Evolutionary conservation across 345 rosid species (phyloP).

Genomic region (Murraya koenigii): DNA sequence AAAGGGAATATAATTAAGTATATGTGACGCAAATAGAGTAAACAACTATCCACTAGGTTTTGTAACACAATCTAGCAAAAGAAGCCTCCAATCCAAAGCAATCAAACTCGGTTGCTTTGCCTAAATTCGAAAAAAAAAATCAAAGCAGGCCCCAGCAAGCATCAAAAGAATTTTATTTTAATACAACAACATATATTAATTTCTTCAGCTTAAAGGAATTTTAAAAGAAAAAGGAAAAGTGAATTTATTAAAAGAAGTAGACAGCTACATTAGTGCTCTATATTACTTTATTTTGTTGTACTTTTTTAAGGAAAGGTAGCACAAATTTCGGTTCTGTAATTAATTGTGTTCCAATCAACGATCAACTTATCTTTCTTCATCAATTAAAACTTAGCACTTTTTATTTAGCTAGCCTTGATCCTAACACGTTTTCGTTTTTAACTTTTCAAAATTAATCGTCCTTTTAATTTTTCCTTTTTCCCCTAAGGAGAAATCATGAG

Average conservation of each 20-base stretch:
- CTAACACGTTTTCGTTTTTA: conserved; percentile 1
- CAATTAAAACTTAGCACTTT: not conserved
- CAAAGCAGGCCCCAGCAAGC: no score
- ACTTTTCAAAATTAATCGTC: not conserved
- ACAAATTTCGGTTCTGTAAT: not conserved
- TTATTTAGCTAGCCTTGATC: not conserved
- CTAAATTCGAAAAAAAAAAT: not conserved
- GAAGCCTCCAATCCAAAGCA: not conserved
- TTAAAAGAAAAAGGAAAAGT: not conserved
- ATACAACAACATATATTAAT: not conserved
- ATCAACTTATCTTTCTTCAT: not conserved
- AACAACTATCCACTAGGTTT: not conserved
- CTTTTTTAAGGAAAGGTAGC: not conserved
- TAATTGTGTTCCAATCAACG: not conserved
- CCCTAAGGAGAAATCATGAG: not conserved
- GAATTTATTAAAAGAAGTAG: conserved; percentile 4
- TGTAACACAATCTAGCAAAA: not conserved
- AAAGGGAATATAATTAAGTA: no score
- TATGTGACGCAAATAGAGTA: not conserved
- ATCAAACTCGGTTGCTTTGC: not conserved
- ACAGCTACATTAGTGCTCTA: no score
- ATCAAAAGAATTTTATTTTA: not conserved
- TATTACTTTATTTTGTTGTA: not conserved
- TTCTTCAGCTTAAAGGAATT: not conserved
- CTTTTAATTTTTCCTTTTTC: not conserved